Conservation (phyloP, 2,329 filamentous ascomycete species). For the Bimuria novae-zelandiae region DNA sequence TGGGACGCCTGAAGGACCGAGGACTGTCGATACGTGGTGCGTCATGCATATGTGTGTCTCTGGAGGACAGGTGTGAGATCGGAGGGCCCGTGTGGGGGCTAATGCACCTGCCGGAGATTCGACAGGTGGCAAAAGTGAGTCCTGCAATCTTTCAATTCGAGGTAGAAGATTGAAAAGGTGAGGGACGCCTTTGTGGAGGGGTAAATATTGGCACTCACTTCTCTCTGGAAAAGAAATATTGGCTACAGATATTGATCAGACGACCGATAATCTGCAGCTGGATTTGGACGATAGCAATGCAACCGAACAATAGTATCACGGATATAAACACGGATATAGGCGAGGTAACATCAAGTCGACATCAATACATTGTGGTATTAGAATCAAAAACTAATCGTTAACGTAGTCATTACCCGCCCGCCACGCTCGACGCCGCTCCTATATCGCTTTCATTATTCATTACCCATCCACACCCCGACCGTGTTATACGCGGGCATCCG, state of each 20-base stretch:
- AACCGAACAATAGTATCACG: background rate
- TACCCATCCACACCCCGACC: constrained; percentile 11
- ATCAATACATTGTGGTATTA: background rate
- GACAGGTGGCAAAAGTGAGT: background rate
- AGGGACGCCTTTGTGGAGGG: background rate
- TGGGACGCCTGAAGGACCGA: background rate
- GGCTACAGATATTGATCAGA: background rate
- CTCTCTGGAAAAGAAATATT: background rate
- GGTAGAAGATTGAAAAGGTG: background rate
- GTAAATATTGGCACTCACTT: background rate
- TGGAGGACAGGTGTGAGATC: background rate
- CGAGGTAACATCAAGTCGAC: background rate
- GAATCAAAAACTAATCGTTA: constrained; percentile 1
- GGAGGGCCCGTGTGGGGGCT: constrained; percentile 2
- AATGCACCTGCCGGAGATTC: constrained; percentile 6
- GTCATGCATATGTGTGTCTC: constrained; percentile 1
- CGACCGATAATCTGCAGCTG: background rate
- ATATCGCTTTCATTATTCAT: background rate
- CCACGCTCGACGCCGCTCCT: constrained; percentile 8
- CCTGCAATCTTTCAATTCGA: constrained; percentile 2
- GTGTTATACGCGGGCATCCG: constrained; percentile 16
- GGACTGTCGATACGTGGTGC: background rate
- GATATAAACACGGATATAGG: background rate
- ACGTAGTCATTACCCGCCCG: constrained; percentile 6
- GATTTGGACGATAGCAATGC: background rate